Percentiles rank a stretch among this genome's conserved stretches.
Conservation (phyloP, 495 filamentous ascomycete species). For the Physcia stellaris region DNA sequence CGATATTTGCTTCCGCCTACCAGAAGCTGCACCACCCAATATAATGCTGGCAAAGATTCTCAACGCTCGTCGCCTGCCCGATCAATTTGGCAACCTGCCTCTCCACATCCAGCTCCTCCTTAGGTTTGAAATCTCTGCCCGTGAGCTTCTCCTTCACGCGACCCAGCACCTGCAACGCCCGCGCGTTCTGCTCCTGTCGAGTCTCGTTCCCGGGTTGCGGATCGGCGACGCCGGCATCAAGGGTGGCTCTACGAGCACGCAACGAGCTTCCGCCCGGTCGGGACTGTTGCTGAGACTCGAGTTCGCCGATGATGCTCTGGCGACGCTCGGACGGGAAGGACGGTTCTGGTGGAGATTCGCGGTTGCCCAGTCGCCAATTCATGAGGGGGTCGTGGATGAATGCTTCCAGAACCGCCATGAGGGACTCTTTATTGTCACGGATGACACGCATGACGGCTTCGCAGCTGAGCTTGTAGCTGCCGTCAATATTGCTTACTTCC, state of each 20-base stretch:
- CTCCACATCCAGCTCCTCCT: slow-evolving; percentile 71
- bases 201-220: slow-evolving; percentile 25
- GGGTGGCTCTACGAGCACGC: slow-evolving; percentile 18
- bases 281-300: slow-evolving; percentile 38
- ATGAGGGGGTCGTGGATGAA: slow-evolving; percentile 98
- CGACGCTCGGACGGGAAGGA: slow-evolving; percentile 72
- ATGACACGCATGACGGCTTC: slow-evolving; percentile 98
- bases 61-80: slow-evolving; percentile 85
- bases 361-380: slow-evolving; percentile 86
- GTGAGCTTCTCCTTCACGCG: slow-evolving; percentile 92
- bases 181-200: slow-evolving; percentile 78
- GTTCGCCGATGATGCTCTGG: slow-evolving; percentile 56
- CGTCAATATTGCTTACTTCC: slow-evolving; percentile 98
- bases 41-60: slow-evolving; percentile 98
- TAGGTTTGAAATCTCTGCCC: slow-evolving; percentile 46
- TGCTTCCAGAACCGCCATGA: slow-evolving; percentile 97
- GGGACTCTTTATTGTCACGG: slow-evolving; percentile 88
- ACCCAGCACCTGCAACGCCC: slow-evolving; percentile 81
- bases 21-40: slow-evolving; percentile 33
- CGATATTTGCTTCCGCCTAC: no score
- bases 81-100: slow-evolving; percentile 89
- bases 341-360: slow-evolving; percentile 64
- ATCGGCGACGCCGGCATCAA: slow-evolving; percentile 8
- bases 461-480: slow-evolving; percentile 91
- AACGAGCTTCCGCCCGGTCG: slow-evolving; percentile 24